Base-by-base conservation (phyloP, 2,329 filamentous ascomycete genomes). In the Talaromyces piceae region DNA sequence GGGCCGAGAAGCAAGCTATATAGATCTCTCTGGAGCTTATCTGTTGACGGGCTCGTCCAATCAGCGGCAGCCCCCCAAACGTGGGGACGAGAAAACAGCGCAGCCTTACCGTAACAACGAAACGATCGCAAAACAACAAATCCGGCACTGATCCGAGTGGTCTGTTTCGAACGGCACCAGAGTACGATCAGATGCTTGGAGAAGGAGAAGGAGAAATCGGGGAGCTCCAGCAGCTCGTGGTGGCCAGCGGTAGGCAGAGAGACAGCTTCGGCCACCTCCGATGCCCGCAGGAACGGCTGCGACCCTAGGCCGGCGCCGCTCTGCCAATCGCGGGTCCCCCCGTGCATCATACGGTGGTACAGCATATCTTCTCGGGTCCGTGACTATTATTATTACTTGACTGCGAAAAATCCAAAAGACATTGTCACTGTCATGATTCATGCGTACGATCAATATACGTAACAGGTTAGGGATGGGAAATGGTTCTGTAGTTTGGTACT, bases 221-320 rank as follows among this genome's bases (percentile, higher is more conserved):
- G n/a, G 31, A 33, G 5, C 31, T n/a, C n/a, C n/a, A n/a, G n/a
- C 16, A 44, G 41, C 41, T 44, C 12, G 41, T 7, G 13, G 22
- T 18, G 25, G 41, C 22, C 26, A 44, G 25, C 26, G 22, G 51
- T 43, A 27, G 49, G 45, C 54, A 57, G n/a, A 22, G 23, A 16
- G 13, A 43, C 11, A n/a, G 12, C 20, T 49, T 69, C 66, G 66
- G 66, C 61, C 62, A 65, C 55, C 66, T 69, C 66, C 66, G 66
- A 68, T 58, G 61, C 56, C 66, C 66, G 66, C 60, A 56, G 28
- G 48, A 22, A 27, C 37, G 52, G 57, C 50, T 60, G 62, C 6
- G 64, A 57, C 57, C 41, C 12, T 28, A 46, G 47, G 47, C 47
- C 51, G 41, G 51, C 25, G 47, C 51, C 51, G 47, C 43, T 41